phyloP scores from a whole-genome alignment of 2,329 filamentous ascomycete genomes.

The Diaporthe destruens region DNA sequence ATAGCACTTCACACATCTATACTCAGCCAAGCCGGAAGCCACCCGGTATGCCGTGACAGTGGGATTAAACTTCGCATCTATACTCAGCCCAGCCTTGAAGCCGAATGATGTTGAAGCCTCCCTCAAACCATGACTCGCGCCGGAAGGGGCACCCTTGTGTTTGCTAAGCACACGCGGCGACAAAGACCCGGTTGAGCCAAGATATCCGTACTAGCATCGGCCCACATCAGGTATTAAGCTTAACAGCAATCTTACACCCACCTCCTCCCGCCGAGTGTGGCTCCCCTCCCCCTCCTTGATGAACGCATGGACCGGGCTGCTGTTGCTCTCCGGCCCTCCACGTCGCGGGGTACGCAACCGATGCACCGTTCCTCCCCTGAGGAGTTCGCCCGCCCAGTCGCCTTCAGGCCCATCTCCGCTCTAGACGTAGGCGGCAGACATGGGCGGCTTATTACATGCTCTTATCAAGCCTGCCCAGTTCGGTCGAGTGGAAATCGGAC shows the following conservation, averaged over 20 bases:
- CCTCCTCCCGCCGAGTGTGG: background rate
- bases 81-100: background rate
- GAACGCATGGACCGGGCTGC: background rate
- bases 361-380: background rate
- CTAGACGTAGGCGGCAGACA: background rate
- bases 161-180: background rate
- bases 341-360: background rate
- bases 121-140: background rate
- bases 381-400: too few relatives aligned
- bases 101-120: background rate
- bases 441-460: conserved; percentile 1
- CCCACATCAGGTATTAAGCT: conserved; percentile 5
- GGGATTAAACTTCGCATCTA: background rate
- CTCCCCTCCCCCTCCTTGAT: background rate
- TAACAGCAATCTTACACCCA: conserved; percentile 4
- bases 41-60: too few relatives aligned
- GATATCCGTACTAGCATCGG: conserved; percentile 25
- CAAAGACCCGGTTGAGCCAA: conserved; percentile 5
- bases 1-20: too few relatives aligned
- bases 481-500: background rate
- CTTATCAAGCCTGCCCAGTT: background rate
- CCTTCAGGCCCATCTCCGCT: background rate
- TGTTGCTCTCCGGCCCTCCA: background rate
- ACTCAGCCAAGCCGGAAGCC: background rate
- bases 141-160: background rate